phyloP scores from a whole-genome alignment of 768 basidiomycete species.

The Mycena floridula region DNA sequence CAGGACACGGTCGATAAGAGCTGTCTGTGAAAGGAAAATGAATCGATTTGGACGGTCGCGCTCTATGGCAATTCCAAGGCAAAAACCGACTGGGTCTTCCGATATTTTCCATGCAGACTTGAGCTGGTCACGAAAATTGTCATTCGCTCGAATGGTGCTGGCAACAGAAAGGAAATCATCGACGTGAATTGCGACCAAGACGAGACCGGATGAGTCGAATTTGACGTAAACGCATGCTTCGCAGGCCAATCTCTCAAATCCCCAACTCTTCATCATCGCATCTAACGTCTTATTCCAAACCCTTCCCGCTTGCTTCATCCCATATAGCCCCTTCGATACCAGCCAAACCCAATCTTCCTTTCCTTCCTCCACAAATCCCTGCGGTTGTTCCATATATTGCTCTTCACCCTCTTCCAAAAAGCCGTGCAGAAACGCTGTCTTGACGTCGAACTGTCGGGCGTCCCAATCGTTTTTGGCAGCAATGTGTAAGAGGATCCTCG shows the following conservation, averaged over 20 bases:
- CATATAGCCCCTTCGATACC: neutral
- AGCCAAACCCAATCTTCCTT: slow-evolving; percentile 1
- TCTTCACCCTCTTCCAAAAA: slow-evolving; percentile 15
- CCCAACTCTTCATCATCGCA: neutral
- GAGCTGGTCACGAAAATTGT: neutral
- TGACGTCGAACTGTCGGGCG: slow-evolving; percentile 26
- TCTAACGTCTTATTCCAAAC: slow-evolving; percentile 4
- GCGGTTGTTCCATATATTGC: slow-evolving; percentile 32
- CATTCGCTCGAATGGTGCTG: neutral
- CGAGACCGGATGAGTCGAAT: neutral
- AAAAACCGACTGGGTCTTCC: neutral
- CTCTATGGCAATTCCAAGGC: neutral
- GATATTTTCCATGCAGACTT: neutral
- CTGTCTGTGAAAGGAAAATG: neutral
- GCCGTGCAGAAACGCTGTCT: slow-evolving; percentile 17
- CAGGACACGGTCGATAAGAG: neutral
- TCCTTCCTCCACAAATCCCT: slow-evolving; percentile 15
- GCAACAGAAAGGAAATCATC: neutral
- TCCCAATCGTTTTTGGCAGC: slow-evolving; percentile 11
- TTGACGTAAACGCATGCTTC: neutral
- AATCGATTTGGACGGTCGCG: neutral
- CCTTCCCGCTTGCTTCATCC: slow-evolving; percentile 3
- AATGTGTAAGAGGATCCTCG: neutral
- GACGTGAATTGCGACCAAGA: neutral
- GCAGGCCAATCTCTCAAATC: neutral